Evolutionary conservation across 345 rosid species (phyloP).

Genomic region (Rhizophora mangle): DNA sequence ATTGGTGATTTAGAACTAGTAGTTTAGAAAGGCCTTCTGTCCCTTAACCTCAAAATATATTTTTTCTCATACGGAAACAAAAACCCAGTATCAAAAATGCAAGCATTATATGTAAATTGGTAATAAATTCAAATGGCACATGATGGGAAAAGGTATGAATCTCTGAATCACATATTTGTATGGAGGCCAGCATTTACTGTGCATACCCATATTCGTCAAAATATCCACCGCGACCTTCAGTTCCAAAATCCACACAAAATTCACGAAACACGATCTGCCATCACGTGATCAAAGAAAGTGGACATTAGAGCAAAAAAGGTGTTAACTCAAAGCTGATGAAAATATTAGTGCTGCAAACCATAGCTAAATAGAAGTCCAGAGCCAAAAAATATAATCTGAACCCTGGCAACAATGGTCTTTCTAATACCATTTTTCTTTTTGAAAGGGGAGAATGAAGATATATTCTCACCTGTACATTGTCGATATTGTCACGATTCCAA

Average conservation of each 20-base stretch:
- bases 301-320: not conserved
- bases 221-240: conserved; percentile 99
- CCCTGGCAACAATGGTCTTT: too few species aligned
- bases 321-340: too few species aligned
- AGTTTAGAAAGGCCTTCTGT: too few species aligned
- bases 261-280: conserved; percentile 94
- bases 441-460: not conserved
- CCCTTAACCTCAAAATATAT: not conserved
- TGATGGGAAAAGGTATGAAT: not conserved
- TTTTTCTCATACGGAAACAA: not conserved
- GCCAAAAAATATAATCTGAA: too few species aligned
- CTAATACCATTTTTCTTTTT: too few species aligned
- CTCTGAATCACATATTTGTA: too few species aligned
- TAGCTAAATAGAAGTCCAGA: not conserved
- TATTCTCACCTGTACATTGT: conserved; percentile 83
- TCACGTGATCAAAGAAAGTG: conserved; percentile 10
- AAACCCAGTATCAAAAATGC: not conserved
- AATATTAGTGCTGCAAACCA: not conserved
- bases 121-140: not conserved
- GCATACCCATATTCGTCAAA: conserved; percentile 96
- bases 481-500: conserved; percentile 97
- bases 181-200: conserved; percentile 2
- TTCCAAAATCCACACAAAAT: conserved; percentile 97
- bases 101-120: not conserved
- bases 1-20: too few species aligned